Percentiles rank a stretch among this genome's conserved stretches.
Conservation (phyloP, 2,329 filamentous ascomycete species). For the Stagonosporopsis cucurbitacearum region DNA sequence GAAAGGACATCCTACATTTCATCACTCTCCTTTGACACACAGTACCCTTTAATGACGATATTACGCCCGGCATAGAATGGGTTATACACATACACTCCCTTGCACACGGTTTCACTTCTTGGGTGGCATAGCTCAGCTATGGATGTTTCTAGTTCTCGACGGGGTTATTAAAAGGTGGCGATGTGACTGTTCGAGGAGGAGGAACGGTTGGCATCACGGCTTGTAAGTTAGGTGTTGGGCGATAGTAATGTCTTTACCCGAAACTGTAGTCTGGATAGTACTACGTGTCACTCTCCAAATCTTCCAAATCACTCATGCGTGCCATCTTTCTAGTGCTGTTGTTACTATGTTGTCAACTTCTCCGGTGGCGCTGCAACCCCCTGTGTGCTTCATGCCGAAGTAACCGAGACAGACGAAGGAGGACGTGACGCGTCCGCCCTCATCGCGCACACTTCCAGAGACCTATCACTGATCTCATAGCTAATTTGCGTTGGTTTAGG, state of each 20-base stretch:
- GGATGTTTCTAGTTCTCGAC: conserved; percentile 12
- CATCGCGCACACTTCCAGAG: not conserved
- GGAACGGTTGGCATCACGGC: conserved; percentile 2
- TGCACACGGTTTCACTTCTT: conserved; percentile 13
- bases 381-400: not conserved
- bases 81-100: conserved; percentile 13
- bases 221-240: conserved; percentile 7
- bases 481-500: not conserved
- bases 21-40: conserved; percentile 17
- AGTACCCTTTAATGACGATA: conserved; percentile 10
- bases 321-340: not conserved
- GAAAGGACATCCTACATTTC: not conserved
- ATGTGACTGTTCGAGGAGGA: not conserved
- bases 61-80: conserved; percentile 14
- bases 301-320: not conserved
- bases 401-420: not conserved
- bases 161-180: conserved; percentile 2
- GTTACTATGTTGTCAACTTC: too few relatives aligned
- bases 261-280: conserved; percentile 10
- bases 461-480: conserved; percentile 7
- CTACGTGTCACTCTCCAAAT: not conserved
- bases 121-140: conserved; percentile 13
- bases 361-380: too few relatives aligned
- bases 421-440: not conserved
- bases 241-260: conserved; percentile 12